phyloP scores from a whole-genome alignment of 805 yeast species.

The Dipodascus albidus region DNA sequence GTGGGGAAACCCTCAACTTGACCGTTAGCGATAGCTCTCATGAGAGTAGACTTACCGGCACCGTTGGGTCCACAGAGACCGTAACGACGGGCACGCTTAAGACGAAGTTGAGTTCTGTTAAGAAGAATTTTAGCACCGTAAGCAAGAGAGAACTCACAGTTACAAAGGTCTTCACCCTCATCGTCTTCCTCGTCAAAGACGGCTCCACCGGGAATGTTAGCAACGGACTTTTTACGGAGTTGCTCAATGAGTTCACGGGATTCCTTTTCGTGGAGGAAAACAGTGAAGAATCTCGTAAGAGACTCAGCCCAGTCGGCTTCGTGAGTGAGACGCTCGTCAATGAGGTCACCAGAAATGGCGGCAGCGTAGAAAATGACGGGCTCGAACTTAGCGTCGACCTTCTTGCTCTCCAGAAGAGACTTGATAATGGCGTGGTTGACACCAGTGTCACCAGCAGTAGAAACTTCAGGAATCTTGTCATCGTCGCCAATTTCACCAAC shows the following conservation, averaged over 20 bases:
- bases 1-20: conserved; percentile 99
- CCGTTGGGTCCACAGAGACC: conserved; percentile 99
- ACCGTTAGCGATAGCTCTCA: conserved; percentile 96
- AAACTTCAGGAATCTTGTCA: conserved; percentile 90
- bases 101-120: conserved; percentile 98
- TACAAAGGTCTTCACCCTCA: conserved; percentile 98
- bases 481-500: conserved; percentile 93
- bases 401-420: conserved; percentile 55
- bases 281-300: conserved; percentile 88
- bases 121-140: conserved; percentile 99
- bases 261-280: conserved; percentile 87
- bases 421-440: conserved; percentile 80
- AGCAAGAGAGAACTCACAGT: conserved; percentile 99
- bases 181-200: conserved; percentile 82
- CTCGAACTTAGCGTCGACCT: conserved; percentile 65
- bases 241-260: conserved; percentile 86
- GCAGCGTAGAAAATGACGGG: conserved; percentile 74
- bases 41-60: conserved; percentile 98
- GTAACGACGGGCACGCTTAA: conserved; percentile 92
- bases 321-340: conserved; percentile 94
- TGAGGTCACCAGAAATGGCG: conserved; percentile 96
- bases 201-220: conserved; percentile 96
- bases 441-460: conserved; percentile 93
- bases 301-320: conserved; percentile 84
- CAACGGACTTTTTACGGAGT: conserved; percentile 92